Conservation (phyloP, 1,139 yeast species). For the Schwanniomyces etchellsii region DNA sequence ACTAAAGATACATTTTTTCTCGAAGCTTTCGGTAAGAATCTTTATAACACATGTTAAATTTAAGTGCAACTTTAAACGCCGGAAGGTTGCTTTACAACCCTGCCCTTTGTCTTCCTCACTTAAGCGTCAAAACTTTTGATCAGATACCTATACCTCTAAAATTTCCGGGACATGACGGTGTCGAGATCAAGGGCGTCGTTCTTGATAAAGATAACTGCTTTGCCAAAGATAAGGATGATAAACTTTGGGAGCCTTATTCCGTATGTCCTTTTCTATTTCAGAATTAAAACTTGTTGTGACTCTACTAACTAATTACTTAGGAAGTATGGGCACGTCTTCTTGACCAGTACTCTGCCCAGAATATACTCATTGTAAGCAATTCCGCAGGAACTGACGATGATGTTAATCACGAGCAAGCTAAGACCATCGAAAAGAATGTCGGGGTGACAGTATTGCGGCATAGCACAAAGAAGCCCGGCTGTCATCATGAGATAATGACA, state of each 20-base stretch:
- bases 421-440: conserved; percentile 54
- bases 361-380: conserved; percentile 77
- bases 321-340: conserved; percentile 56
- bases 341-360: conserved; percentile 55
- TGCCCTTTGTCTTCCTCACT: conserved; percentile 62
- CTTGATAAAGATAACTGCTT: conserved; percentile 95
- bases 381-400: conserved; percentile 92
- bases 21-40: no score
- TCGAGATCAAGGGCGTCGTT: conserved; percentile 66
- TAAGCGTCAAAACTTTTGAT: conserved; percentile 60
- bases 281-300: background rate
- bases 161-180: conserved; percentile 23
- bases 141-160: conserved; percentile 44
- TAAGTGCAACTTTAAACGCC: conserved; percentile 71
- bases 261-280: conserved; percentile 13
- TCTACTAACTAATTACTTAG: conserved; percentile 10
- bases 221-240: conserved; percentile 76
- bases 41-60: conserved; percentile 50
- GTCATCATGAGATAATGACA: conserved; percentile 61
- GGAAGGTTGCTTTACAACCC: conserved; percentile 60
- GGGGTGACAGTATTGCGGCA: conserved; percentile 81
- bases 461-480: conserved; percentile 84
- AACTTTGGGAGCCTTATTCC: conserved; percentile 71
- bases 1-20: no score
- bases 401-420: conserved; percentile 53